A percentile compares a stretch with the other conserved stretches of the same genome.
Evolutionary conservation across 164 flowering plant genomes (phyloP).

Genomic region (Berberis vulgaris): DNA sequence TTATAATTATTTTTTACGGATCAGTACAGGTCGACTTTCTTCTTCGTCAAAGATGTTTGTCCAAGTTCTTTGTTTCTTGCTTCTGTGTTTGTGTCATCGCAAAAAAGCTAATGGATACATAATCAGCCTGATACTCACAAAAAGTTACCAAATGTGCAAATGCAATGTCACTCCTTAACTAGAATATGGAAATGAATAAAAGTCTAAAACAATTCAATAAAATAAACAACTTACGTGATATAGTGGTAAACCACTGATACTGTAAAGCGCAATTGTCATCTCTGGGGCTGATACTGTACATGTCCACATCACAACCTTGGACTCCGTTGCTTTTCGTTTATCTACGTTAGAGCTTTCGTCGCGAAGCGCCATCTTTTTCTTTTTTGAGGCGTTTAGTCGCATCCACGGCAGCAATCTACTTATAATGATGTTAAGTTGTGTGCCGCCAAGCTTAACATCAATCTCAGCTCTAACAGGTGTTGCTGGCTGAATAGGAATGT

Average conservation of each 20-base stretch:
- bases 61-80: no score
- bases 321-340: slow-evolving; percentile 31
- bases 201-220: not conserved
- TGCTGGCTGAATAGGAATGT: slow-evolving; percentile 42
- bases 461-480: slow-evolving; percentile 75
- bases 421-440: slow-evolving; percentile 72
- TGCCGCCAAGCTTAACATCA: slow-evolving; percentile 92
- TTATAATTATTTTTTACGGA: no score
- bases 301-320: slow-evolving; percentile 77
- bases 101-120: no score
- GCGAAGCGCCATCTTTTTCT: slow-evolving; percentile 57
- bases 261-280: slow-evolving; percentile 74
- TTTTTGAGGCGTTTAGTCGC: slow-evolving; percentile 41
- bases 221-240: slow-evolving; percentile 62
- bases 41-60: no score
- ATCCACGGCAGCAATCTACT: slow-evolving; percentile 75
- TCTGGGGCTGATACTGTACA: slow-evolving; percentile 94
- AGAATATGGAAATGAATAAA: not conserved
- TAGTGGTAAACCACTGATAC: slow-evolving; percentile 47
- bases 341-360: slow-evolving; percentile 34
- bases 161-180: no score
- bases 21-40: no score
- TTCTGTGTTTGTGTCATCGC: no score
- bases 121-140: no score
- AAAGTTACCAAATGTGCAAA: no score